These are phyloP conservation scores for Fusarium falciforme DNA, from an alignment of 2,329 filamentous ascomycete species.

Conservation along the genomic window DNA sequence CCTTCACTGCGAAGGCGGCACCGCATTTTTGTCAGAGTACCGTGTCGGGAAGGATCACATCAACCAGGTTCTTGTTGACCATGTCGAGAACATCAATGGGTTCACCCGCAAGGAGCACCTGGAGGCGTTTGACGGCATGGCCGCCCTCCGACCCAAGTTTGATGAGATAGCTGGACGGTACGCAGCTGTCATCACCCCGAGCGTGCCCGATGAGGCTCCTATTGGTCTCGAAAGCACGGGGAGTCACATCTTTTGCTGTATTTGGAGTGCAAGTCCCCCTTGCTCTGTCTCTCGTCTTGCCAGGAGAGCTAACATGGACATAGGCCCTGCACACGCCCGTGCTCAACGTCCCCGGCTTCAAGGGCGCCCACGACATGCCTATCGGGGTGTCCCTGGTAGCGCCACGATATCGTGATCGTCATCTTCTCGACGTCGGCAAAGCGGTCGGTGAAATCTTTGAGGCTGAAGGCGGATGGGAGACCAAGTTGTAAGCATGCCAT, in stretches of 20 bases:
- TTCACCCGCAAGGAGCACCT: slow-evolving; percentile 62
- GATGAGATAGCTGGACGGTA: slow-evolving; percentile 66
- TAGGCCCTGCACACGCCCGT: slow-evolving; percentile 69
- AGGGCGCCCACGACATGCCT: slow-evolving; percentile 64
- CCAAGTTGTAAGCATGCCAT: background rate
- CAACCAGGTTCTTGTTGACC: slow-evolving; percentile 56
- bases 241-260: slow-evolving; percentile 62
- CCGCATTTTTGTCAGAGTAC: slow-evolving; percentile 67
- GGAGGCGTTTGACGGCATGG: slow-evolving; percentile 65
- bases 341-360: slow-evolving; percentile 73
- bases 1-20: slow-evolving; percentile 64
- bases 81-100: slow-evolving; percentile 62
- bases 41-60: slow-evolving; percentile 60
- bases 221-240: slow-evolving; percentile 66
- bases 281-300: background rate
- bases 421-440: slow-evolving; percentile 57
- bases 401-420: slow-evolving; percentile 58
- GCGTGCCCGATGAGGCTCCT: slow-evolving; percentile 70
- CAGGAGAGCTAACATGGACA: background rate
- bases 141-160: slow-evolving; percentile 64
- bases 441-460: slow-evolving; percentile 51
- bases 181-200: slow-evolving; percentile 68
- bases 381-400: slow-evolving; percentile 68
- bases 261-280: slow-evolving; percentile 62
- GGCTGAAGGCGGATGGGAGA: slow-evolving; percentile 44